A percentile compares a stretch with the other conserved stretches of the same genome.
These are phyloP conservation scores for Myxozyma melibiosi DNA, from an alignment of 805 yeast species.

Conservation along the genomic window DNA sequence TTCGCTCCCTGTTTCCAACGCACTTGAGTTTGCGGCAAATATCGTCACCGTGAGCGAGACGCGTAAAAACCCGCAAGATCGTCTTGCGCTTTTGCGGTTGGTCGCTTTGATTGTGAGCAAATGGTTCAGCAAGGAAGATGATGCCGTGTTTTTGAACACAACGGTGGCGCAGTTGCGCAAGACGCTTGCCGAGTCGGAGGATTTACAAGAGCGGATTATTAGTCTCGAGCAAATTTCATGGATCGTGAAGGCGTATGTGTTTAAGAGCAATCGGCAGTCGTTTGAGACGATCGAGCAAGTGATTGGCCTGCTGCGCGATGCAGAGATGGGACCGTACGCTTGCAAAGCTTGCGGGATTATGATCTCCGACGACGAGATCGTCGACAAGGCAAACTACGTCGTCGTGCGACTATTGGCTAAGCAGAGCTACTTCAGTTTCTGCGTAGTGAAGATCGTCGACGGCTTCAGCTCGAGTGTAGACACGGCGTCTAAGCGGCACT, in stretches of 20 bases:
- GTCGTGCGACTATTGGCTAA: slow-evolving; percentile 71
- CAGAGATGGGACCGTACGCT: slow-evolving; percentile 44
- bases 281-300: slow-evolving; percentile 43
- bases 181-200: neutral
- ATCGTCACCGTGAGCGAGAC: neutral
- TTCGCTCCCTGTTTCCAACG: slow-evolving; percentile 5
- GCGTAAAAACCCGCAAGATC: slow-evolving; percentile 39
- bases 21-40: neutral
- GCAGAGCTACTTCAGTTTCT: slow-evolving; percentile 70
- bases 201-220: neutral
- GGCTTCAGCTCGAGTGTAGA: slow-evolving; percentile 45
- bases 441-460: slow-evolving; percentile 58
- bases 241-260: slow-evolving; percentile 64
- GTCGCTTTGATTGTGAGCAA: slow-evolving; percentile 61
- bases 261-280: slow-evolving; percentile 55
- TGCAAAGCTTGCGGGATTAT: slow-evolving; percentile 65
- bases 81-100: slow-evolving; percentile 60
- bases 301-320: slow-evolving; percentile 44
- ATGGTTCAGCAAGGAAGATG: slow-evolving; percentile 46
- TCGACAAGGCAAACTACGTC: slow-evolving; percentile 57
- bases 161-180: slow-evolving; percentile 2
- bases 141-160: slow-evolving; percentile 34
- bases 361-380: slow-evolving; percentile 65
- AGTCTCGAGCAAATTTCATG: slow-evolving; percentile 25
- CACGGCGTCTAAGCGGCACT: slow-evolving; percentile 48